Evolutionary conservation across 805 yeast species (phyloP).

Genomic region (Candida peoriensis): DNA sequence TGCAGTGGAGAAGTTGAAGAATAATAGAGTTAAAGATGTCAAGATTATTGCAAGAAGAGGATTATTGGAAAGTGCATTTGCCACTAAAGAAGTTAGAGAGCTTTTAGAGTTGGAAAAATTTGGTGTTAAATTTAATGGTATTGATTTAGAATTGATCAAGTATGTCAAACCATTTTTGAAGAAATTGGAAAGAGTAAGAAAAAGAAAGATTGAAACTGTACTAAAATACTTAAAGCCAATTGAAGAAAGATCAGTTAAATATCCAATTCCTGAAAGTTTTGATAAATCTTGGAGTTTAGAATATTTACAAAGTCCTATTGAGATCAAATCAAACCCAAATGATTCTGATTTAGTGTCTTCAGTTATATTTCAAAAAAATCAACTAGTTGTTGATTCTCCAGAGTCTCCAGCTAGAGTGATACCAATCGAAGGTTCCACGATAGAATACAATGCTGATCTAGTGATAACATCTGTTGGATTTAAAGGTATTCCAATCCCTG

Average conservation of each 20-base stretch:
- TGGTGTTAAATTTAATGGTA: slow-evolving; percentile 44
- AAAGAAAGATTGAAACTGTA: slow-evolving; percentile 61
- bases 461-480: slow-evolving; percentile 84
- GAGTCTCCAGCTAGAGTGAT: slow-evolving; percentile 21
- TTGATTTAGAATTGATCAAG: slow-evolving; percentile 27
- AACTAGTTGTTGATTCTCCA: slow-evolving; percentile 33
- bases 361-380: slow-evolving; percentile 46
- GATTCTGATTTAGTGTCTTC: slow-evolving; percentile 36
- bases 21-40: slow-evolving; percentile 56
- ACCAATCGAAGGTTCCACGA: slow-evolving; percentile 20
- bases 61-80: slow-evolving; percentile 76
- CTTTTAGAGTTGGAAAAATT: slow-evolving; percentile 53
- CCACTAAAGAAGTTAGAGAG: slow-evolving; percentile 89
- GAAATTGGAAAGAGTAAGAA: slow-evolving; percentile 42
- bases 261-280: slow-evolving; percentile 10
- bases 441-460: slow-evolving; percentile 47
- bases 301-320: slow-evolving; percentile 63
- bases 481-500: slow-evolving; percentile 59
- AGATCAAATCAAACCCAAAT: slow-evolving; percentile 32
- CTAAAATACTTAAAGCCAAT: slow-evolving; percentile 42
- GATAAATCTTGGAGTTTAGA: slow-evolving; percentile 55
- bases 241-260: slow-evolving; percentile 21
- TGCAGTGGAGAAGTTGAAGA: slow-evolving; percentile 51
- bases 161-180: slow-evolving; percentile 23
- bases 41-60: slow-evolving; percentile 85